Percentiles rank a stretch among this genome's conserved stretches.
Evolutionary conservation across 164 flowering plant species (phyloP).

Genomic region (Amborella trichopoda): DNA sequence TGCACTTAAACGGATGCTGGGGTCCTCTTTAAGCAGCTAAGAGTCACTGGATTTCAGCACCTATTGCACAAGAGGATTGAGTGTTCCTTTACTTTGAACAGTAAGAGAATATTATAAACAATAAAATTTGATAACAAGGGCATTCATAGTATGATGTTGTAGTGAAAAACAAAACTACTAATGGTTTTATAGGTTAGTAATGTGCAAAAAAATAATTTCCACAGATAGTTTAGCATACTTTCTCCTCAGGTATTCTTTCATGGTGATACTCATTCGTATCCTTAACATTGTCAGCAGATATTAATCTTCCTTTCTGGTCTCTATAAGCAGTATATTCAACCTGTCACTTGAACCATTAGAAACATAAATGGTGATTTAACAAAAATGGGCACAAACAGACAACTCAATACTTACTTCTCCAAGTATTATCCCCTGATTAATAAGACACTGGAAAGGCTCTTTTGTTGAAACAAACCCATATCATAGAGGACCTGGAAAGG

Average conservation of each 20-base stretch:
- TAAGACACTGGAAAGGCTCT: conserved; percentile 96
- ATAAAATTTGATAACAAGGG: too few relatives aligned
- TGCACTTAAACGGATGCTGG: conserved; percentile 58
- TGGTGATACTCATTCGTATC: conserved; percentile 25
- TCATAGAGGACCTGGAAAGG: conserved; percentile 84
- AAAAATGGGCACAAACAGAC: neutral
- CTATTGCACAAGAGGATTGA: too few relatives aligned
- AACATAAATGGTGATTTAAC: conserved; percentile 2
- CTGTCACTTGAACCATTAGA: conserved; percentile 34
- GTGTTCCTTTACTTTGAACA: too few relatives aligned
- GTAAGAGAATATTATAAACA: too few relatives aligned
- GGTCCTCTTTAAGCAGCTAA: conserved; percentile 74
- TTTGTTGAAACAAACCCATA: conserved; percentile 87
- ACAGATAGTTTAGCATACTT: too few relatives aligned
- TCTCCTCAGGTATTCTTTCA: conserved; percentile 65
- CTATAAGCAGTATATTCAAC: conserved; percentile 68
- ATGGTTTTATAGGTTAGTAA: too few relatives aligned
- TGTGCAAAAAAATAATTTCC: too few relatives aligned
- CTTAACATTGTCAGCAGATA: conserved; percentile 58
- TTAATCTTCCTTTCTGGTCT: conserved; percentile 48
- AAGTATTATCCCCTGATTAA: conserved; percentile 95
- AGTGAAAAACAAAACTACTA: too few relatives aligned
- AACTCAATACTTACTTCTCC: conserved; percentile 73
- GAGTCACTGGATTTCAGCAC: conserved; percentile 74
- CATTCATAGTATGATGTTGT: conserved; percentile 1